phyloP scores from a whole-genome alignment of 441 rosid species.

The Syzygium syzygioides region DNA sequence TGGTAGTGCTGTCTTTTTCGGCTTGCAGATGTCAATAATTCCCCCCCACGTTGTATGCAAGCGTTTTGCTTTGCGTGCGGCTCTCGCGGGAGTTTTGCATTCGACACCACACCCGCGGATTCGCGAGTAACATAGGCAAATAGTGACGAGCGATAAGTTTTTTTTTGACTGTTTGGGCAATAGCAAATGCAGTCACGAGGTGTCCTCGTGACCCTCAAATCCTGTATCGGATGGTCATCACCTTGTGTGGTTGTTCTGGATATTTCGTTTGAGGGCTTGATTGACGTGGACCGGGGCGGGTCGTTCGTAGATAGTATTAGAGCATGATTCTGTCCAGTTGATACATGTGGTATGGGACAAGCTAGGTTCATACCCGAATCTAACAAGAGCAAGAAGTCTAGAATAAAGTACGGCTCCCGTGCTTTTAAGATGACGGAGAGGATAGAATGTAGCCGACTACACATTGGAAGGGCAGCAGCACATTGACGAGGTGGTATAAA shows the following conservation, averaged over 20 bases:
- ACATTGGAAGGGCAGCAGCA: fast-evolving
- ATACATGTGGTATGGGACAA: neutral
- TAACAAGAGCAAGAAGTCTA: fast-evolving
- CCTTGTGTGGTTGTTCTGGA: neutral
- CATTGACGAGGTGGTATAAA: neutral
- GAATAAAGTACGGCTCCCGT: fast-evolving
- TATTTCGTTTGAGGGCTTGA: neutral
- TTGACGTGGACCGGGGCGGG: neutral
- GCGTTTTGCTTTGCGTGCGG: neutral
- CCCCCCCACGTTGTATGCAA: neutral
- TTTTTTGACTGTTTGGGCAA: neutral
- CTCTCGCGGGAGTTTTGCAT: neutral
- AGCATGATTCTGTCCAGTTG: fast-evolving
- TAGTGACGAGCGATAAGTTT: neutral
- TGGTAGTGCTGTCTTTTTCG: neutral
- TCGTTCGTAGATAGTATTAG: fast-evolving
- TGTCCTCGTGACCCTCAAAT: neutral
- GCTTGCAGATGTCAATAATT: neutral
- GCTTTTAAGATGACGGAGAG: fast-evolving
- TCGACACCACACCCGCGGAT: neutral
- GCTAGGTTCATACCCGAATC: neutral
- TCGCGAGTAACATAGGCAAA: neutral
- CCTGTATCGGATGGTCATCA: neutral
- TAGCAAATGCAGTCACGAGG: neutral
- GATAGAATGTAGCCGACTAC: neutral